phyloP scores from a whole-genome alignment of 1,284 basidiomycete genomes.

The Pascua guehoae region DNA sequence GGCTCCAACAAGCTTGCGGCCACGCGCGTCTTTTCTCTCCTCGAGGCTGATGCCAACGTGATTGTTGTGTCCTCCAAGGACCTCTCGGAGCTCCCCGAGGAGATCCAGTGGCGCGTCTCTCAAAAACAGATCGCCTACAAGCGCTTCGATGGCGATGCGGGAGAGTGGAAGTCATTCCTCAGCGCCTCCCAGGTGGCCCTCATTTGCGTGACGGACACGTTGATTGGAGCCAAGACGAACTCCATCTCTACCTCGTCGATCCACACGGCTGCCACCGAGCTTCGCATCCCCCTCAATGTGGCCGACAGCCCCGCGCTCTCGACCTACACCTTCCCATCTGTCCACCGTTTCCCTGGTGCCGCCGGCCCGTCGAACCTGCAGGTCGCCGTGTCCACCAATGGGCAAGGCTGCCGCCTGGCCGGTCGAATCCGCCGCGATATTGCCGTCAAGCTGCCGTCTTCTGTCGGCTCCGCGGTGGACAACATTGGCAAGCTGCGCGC shows the following conservation, averaged over 20 bases:
- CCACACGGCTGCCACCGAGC: conserved; percentile 58
- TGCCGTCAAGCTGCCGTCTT: conserved; percentile 67
- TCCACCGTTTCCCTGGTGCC: conserved; percentile 67
- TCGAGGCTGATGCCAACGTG: conserved; percentile 76
- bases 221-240: conserved; percentile 36
- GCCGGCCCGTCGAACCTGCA: conserved; percentile 63
- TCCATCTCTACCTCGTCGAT: conserved; percentile 49
- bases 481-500: conserved; percentile 69
- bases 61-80: conserved; percentile 57
- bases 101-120: conserved; percentile 63
- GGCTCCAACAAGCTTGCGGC: conserved; percentile 76
- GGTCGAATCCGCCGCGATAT: conserved; percentile 78
- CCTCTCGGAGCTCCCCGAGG: conserved; percentile 58
- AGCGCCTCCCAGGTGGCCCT: conserved; percentile 51
- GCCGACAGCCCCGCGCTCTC: conserved; percentile 82
- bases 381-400: conserved; percentile 86
- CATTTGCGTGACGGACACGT: conserved; percentile 70
- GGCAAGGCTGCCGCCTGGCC: conserved; percentile 82
- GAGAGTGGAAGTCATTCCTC: conserved; percentile 13
- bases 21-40: conserved; percentile 69
- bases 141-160: conserved; percentile 30
- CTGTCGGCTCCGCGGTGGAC: conserved; percentile 72
- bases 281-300: conserved; percentile 75
- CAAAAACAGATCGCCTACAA: conserved; percentile 57
- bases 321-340: conserved; percentile 84